phyloP scores from a whole-genome alignment of 2,329 filamentous ascomycete genomes.

The Ophiostoma sp. region DNA sequence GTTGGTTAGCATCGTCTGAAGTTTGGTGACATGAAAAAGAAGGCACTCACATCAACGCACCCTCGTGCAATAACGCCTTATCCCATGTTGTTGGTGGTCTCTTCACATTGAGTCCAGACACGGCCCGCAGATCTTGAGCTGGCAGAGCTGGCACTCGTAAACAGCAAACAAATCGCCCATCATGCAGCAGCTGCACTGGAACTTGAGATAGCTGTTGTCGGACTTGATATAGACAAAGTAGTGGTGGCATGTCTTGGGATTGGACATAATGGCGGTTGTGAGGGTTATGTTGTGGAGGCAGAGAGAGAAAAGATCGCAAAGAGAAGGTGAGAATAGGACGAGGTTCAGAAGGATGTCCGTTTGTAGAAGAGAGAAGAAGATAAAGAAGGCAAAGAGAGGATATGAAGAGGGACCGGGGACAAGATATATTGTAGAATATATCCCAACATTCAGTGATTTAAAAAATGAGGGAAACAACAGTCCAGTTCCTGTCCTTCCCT shows the following conservation, averaged over 20 bases:
- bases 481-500: constrained; percentile 8
- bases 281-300: background rate
- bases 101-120: constrained; percentile 48
- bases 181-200: constrained; percentile 65
- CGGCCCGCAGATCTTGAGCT: constrained; percentile 62
- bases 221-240: constrained; percentile 67
- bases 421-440: constrained; percentile 3
- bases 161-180: constrained; percentile 68
- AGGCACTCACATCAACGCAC: background rate
- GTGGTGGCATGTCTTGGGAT: constrained; percentile 54
- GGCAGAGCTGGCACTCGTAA: constrained; percentile 69
- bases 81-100: background rate
- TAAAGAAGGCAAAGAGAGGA: too few relatives aligned
- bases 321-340: background rate
- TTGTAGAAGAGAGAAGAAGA: background rate
- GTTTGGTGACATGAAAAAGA: background rate
- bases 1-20: background rate
- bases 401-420: background rate
- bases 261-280: constrained; percentile 25
- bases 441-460: background rate
- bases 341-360: background rate
- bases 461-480: background rate
- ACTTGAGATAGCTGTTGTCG: constrained; percentile 64
- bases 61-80: background rate
- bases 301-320: background rate